Conservation (phyloP, 164 flowering plant genomes). For the Cinnamomum chago region DNA sequence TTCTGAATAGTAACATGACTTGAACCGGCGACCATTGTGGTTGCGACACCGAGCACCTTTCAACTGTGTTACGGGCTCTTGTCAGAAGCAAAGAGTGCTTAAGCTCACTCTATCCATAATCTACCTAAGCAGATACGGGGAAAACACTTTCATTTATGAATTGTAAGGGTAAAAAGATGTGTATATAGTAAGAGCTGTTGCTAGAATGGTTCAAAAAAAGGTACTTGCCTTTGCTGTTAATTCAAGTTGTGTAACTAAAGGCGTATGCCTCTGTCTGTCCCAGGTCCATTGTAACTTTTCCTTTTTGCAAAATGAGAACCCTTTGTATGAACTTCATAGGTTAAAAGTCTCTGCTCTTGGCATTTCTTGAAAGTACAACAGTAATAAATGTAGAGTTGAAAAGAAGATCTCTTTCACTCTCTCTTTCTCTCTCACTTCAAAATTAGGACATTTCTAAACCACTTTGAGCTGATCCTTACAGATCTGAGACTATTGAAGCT, state of each 20-base stretch:
- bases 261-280: background rate
- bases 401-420: background rate
- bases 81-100: too few relatives aligned
- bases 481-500: conserved; percentile 77
- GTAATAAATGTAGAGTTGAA: background rate
- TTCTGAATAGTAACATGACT: too few relatives aligned
- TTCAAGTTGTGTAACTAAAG: background rate
- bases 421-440: background rate
- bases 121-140: background rate
- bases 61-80: too few relatives aligned
- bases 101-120: background rate
- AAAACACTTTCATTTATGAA: background rate
- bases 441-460: background rate
- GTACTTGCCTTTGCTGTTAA: background rate
- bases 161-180: background rate
- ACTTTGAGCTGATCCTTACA: conserved; percentile 31
- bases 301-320: background rate
- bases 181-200: background rate
- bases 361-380: background rate
- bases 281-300: background rate
- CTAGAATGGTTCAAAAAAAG: background rate
- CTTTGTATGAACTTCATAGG: background rate
- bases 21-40: too few relatives aligned
- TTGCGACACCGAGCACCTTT: too few relatives aligned
- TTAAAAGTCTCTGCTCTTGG: background rate